These are phyloP conservation scores for Protea cynaroides DNA, from an alignment of 164 flowering plant genomes.

Conservation along the genomic window DNA sequence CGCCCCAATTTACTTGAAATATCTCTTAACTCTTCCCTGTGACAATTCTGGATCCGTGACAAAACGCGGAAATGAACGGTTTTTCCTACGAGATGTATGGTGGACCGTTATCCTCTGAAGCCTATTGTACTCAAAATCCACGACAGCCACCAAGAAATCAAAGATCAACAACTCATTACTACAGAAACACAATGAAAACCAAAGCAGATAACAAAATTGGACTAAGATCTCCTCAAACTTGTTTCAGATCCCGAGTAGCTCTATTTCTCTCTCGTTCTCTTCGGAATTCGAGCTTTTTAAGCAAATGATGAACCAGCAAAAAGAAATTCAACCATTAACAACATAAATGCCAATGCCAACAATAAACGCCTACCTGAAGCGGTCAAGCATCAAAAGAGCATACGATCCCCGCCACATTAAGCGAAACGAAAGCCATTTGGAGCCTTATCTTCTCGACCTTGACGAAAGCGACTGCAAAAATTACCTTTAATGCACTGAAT, in stretches of 20 bases:
- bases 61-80: too few species aligned
- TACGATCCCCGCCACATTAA: not conserved
- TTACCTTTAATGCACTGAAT: constrained; percentile 32
- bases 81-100: too few species aligned
- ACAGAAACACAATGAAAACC: not conserved
- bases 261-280: not conserved
- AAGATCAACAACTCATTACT: constrained; percentile 3
- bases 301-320: not conserved
- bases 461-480: constrained; percentile 1
- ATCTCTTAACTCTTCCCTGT: not conserved
- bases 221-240: too few species aligned
- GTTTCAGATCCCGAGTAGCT: not conserved
- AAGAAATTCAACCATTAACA: not conserved
- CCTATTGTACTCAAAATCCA: not conserved
- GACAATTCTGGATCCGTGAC: not conserved
- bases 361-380: not conserved
- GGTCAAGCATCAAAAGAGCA: not conserved
- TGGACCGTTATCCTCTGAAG: not conserved
- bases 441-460: constrained; percentile 9
- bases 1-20: constrained; percentile 3
- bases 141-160: not conserved
- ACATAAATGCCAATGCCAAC: not conserved
- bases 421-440: not conserved
- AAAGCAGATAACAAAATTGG: not conserved
- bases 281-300: not conserved